Conservation (phyloP, 2,329 filamentous ascomycete genomes). For the Monosporascus ibericus region DNA sequence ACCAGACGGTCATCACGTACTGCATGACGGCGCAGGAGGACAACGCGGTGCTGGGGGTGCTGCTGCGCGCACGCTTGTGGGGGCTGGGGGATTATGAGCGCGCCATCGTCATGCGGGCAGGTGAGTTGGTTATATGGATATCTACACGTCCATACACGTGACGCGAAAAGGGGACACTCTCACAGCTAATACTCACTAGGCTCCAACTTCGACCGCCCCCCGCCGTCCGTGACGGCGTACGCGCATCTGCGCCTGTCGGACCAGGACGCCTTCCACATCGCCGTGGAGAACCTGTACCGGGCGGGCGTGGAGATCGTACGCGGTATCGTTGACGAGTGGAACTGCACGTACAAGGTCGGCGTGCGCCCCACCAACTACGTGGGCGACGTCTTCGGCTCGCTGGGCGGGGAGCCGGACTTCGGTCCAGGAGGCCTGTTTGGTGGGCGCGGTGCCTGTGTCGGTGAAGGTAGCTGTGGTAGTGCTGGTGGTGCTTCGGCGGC, state of each 20-base stretch:
- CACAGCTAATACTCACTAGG: constrained; percentile 24
- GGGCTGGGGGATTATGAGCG: constrained; percentile 59
- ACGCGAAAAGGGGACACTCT: not conserved
- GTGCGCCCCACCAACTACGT: constrained; percentile 58
- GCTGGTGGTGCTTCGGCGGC: not conserved
- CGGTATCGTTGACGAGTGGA: constrained; percentile 58
- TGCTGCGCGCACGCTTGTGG: constrained; percentile 52
- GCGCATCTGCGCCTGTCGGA: constrained; percentile 55
- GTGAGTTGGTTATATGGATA: constrained; percentile 21
- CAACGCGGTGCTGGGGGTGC: constrained; percentile 60
- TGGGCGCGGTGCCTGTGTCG: constrained; percentile 1
- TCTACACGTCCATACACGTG: too few relatives aligned
- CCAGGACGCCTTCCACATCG: constrained; percentile 58
- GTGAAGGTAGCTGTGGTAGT: not conserved
- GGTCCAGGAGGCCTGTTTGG: constrained; percentile 41
- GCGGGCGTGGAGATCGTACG: constrained; percentile 60
- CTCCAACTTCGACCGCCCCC: constrained; percentile 67
- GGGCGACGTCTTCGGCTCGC: constrained; percentile 63
- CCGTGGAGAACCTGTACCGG: constrained; percentile 59
- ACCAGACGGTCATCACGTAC: constrained; percentile 56
- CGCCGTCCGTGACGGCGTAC: constrained; percentile 46
- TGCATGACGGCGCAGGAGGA: constrained; percentile 71
- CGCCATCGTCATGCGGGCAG: constrained; percentile 61
- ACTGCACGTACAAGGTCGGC: constrained; percentile 50
- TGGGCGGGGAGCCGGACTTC: constrained; percentile 62